These are phyloP conservation scores for Mentha longifolia DNA, from an alignment of 257 asterid species.

Conservation along the genomic window DNA sequence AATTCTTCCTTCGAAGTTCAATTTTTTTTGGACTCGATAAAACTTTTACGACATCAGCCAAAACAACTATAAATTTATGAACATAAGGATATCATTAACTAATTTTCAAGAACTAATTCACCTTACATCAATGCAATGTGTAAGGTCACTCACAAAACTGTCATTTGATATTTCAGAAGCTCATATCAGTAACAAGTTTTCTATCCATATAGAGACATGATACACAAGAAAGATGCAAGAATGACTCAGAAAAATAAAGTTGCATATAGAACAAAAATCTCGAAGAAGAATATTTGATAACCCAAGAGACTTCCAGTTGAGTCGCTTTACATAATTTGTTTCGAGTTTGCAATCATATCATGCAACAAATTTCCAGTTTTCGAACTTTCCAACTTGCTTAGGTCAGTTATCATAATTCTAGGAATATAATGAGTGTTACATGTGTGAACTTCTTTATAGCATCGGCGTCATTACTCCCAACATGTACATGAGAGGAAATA, in stretches of 20 bases:
- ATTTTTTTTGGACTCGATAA: neutral
- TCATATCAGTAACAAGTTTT: slow-evolving; percentile 4
- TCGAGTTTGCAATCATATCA: slow-evolving; percentile 7
- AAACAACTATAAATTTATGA: neutral
- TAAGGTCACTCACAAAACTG: slow-evolving; percentile 4
- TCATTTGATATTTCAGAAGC: slow-evolving; percentile 17
- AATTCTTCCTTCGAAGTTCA: neutral
- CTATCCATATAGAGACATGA: neutral
- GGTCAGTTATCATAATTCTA: neutral
- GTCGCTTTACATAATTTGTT: neutral
- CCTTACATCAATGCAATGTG: slow-evolving; percentile 8
- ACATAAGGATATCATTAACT: slow-evolving; percentile 3
- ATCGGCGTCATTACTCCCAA: slow-evolving; percentile 5
- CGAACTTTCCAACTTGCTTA: neutral
- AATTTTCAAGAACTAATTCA: slow-evolving; percentile 4
- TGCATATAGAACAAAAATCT: neutral
- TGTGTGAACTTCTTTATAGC: neutral
- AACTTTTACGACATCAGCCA: slow-evolving; percentile 5
- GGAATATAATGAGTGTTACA: neutral
- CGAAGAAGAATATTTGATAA: neutral
- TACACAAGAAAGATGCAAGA: slow-evolving; percentile 13
- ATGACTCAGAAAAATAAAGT: slow-evolving; percentile 9
- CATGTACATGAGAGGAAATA: neutral
- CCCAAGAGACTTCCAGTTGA: slow-evolving; percentile 12
- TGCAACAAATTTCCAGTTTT: neutral